Conservation (phyloP, 2,329 filamentous ascomycete species). For the Fusarium pseudocircinatum region DNA sequence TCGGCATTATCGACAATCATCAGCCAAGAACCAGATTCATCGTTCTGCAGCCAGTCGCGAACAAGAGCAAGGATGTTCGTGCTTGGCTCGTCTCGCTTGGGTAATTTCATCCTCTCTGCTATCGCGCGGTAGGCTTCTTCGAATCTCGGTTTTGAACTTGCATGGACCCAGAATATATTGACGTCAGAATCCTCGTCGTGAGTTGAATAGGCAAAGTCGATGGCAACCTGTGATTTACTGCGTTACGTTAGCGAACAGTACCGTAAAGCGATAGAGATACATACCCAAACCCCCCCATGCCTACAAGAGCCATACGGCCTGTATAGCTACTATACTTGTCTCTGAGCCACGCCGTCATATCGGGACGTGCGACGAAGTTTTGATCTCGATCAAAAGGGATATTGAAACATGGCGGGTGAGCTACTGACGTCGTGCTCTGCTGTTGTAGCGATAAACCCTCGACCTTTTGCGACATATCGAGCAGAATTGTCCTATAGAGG, state of each 20-base stretch:
- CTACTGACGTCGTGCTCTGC: accelerated
- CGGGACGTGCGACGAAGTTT: slow-evolving; percentile 45
- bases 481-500: not conserved
- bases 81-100: slow-evolving; percentile 43
- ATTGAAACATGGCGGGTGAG: not conserved
- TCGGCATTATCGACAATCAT: slow-evolving; percentile 39
- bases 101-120: slow-evolving; percentile 44
- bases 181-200: slow-evolving; percentile 39
- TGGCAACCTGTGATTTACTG: slow-evolving; percentile 45
- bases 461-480: not conserved
- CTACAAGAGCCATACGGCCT: slow-evolving; percentile 44
- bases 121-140: slow-evolving; percentile 50
- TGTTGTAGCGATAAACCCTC: not conserved
- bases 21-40: slow-evolving; percentile 37
- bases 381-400: slow-evolving; percentile 45
- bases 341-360: slow-evolving; percentile 40
- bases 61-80: slow-evolving; percentile 47
- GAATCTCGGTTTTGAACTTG: slow-evolving; percentile 47
- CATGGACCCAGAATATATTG: slow-evolving; percentile 52
- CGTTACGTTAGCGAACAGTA: not conserved
- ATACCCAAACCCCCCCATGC: slow-evolving; percentile 48
- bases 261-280: accelerated
- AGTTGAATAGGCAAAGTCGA: slow-evolving; percentile 49
- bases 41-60: slow-evolving; percentile 40
- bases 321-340: slow-evolving; percentile 26